Evolutionary conservation across 2,329 filamentous ascomycete genomes (phyloP).

Genomic region (Arthrobotrys musiformis): DNA sequence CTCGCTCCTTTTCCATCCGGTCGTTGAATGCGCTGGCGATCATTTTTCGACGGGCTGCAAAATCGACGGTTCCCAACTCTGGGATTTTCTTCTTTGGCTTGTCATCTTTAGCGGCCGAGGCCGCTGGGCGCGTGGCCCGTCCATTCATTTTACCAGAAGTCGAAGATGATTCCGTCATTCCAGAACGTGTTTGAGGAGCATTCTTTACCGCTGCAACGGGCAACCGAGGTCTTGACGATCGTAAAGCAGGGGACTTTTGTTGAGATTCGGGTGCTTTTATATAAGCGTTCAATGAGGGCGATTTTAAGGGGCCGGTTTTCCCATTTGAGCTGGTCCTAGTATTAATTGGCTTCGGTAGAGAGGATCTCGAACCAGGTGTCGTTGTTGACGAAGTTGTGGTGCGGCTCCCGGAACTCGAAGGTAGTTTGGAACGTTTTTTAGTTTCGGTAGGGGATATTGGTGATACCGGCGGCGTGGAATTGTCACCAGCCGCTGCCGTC

Average conservation of each 20-base stretch:
- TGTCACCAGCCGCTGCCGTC: constrained; percentile 6
- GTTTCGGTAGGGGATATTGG: constrained; percentile 45
- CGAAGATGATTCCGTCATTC: constrained; percentile 47
- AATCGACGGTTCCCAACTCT: constrained; percentile 81
- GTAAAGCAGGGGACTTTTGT: constrained; percentile 41
- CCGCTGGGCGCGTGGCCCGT: constrained; percentile 21
- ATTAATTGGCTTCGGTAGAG: constrained; percentile 45
- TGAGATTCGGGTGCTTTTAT: constrained; percentile 47
- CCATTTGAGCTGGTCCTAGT: constrained; percentile 43
- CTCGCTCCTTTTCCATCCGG: constrained; percentile 77
- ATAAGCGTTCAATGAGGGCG: constrained; percentile 49
- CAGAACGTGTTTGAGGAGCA: constrained; percentile 59
- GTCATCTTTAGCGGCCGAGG: constrained; percentile 60
- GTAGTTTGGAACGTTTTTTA: constrained; percentile 22
- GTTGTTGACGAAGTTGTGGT: constrained; percentile 30
- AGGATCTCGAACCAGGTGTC: constrained; percentile 35
- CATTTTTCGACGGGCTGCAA: constrained; percentile 80
- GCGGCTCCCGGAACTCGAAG: constrained; percentile 16
- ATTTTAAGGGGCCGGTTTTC: constrained; percentile 42
- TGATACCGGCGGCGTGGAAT: constrained; percentile 49
- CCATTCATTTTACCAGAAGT: constrained; percentile 45
- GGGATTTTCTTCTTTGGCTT: constrained; percentile 65
- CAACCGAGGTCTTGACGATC: constrained; percentile 50
- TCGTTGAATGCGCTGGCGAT: constrained; percentile 88
- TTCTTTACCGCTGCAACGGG: constrained; percentile 49